Percentiles rank a stretch among this genome's conserved stretches.
phyloP scores from a whole-genome alignment of 306 rosid genomes.

The Gastrolobium bilobum region DNA sequence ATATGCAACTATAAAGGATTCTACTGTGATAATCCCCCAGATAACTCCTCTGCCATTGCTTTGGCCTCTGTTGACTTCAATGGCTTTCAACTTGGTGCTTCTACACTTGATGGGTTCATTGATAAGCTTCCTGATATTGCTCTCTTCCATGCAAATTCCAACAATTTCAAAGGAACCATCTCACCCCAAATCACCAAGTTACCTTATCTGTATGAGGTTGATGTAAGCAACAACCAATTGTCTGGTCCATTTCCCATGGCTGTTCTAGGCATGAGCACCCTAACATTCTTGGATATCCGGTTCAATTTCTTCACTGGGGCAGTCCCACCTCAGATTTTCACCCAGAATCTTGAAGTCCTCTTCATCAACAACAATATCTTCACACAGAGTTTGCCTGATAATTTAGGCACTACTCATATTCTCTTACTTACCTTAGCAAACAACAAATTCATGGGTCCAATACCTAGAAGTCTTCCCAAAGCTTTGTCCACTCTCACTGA shows the following conservation, averaged over 20 bases:
- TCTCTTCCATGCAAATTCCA: conserved; percentile 90
- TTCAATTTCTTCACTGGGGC: conserved; percentile 82
- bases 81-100: conserved; percentile 75
- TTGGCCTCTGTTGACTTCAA: conserved; percentile 86
- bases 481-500: conserved; percentile 69
- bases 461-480: conserved; percentile 68
- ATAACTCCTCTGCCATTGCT: conserved; percentile 73
- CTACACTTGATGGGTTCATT: conserved; percentile 83
- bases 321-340: conserved; percentile 80
- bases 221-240: conserved; percentile 80
- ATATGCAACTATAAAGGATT: conserved; percentile 85
- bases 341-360: conserved; percentile 71
- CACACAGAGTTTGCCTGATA: conserved; percentile 67
- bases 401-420: conserved; percentile 68
- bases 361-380: conserved; percentile 88
- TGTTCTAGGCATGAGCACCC: conserved; percentile 62
- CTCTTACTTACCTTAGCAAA: conserved; percentile 78
- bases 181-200: conserved; percentile 66
- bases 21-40: conserved; percentile 82
- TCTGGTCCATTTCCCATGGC: conserved; percentile 83
- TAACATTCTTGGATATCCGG: conserved; percentile 79
- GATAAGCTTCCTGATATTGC: conserved; percentile 87
- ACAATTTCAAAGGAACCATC: conserved; percentile 75
- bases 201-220: conserved; percentile 81
- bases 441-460: conserved; percentile 82